Evolutionary conservation across 371 early-diverging fungal species (phyloP).

Genomic region (Mortierella polycephala): DNA sequence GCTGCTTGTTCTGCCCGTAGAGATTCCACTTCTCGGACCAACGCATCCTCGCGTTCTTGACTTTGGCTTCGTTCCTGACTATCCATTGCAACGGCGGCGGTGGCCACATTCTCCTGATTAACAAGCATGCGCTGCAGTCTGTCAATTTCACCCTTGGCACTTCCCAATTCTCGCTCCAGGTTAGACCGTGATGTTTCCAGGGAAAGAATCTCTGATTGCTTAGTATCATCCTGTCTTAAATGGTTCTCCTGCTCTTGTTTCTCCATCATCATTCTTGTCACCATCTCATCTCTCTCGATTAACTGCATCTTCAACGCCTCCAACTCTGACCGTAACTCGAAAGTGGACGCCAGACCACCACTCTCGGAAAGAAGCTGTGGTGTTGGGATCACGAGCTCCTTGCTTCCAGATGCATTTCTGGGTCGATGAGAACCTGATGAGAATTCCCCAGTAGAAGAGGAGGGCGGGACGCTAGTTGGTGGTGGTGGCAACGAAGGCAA

Average conservation of each 20-base stretch:
- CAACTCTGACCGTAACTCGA: constrained; percentile 6
- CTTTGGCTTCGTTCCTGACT: neutral
- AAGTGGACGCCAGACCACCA: neutral
- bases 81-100: too few species aligned
- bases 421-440: constrained; percentile 10
- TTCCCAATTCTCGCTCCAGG: constrained; percentile 11
- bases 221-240: too few species aligned
- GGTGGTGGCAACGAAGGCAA: constrained; percentile 39
- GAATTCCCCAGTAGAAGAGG: neutral
- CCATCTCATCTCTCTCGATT: constrained; percentile 9
- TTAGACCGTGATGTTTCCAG: neutral
- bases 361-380: constrained; percentile 22
- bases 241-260: neutral
- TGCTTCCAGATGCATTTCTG: constrained; percentile 23
- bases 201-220: neutral
- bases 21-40: constrained; percentile 8
- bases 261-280: neutral
- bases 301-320: constrained; percentile 7
- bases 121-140: constrained; percentile 7
- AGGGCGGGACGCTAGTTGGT: constrained; percentile 2
- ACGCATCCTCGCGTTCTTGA: neutral
- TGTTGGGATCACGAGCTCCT: constrained; percentile 22
- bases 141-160: constrained; percentile 17
- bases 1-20: constrained; percentile 10
- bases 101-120: too few species aligned